These are phyloP conservation scores for Suhomyces wounanorum DNA, from an alignment of 1,139 yeast species.

Conservation along the genomic window DNA sequence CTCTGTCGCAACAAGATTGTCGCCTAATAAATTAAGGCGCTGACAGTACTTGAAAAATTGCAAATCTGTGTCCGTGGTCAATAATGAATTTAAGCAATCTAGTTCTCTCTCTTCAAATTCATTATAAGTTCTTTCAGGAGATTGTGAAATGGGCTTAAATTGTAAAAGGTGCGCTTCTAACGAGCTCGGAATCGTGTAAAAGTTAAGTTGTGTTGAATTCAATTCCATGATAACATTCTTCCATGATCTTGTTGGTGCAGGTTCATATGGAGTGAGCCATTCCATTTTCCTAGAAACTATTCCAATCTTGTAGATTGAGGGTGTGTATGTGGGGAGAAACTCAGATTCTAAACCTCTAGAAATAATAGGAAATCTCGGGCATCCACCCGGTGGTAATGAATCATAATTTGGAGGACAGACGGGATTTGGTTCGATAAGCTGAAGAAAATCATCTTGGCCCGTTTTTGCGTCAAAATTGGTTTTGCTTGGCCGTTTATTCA, in stretches of 20 bases:
- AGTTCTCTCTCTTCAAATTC: constrained; percentile 17
- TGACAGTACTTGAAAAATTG: constrained; percentile 38
- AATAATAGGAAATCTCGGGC: constrained; percentile 53
- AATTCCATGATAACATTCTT: constrained; percentile 61
- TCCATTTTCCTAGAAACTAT: constrained; percentile 59
- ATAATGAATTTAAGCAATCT: constrained; percentile 23
- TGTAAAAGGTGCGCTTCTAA: constrained; percentile 32
- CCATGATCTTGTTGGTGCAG: constrained; percentile 66
- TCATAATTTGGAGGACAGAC: constrained; percentile 51
- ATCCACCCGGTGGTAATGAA: constrained; percentile 50
- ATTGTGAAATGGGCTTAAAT: constrained; percentile 19
- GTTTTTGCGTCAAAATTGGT: background rate
- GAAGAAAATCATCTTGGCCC: constrained; percentile 26
- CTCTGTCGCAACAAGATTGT: constrained; percentile 6
- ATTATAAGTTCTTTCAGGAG: constrained; percentile 19
- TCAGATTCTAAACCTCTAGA: background rate
- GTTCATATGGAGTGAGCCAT: constrained; percentile 68
- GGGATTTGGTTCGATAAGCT: constrained; percentile 52
- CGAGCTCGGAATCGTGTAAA: constrained; percentile 48
- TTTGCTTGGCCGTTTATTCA: background rate
- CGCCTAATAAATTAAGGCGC: constrained; percentile 21
- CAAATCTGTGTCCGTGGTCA: constrained; percentile 41
- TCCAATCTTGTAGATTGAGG: constrained; percentile 60
- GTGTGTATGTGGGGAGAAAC: constrained; percentile 50
- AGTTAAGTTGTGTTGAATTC: constrained; percentile 73